Evolutionary conservation across 768 basidiomycete species (phyloP), one percentile per base, ranked within the genome.

Genomic region (Chiua virens): DNA sequence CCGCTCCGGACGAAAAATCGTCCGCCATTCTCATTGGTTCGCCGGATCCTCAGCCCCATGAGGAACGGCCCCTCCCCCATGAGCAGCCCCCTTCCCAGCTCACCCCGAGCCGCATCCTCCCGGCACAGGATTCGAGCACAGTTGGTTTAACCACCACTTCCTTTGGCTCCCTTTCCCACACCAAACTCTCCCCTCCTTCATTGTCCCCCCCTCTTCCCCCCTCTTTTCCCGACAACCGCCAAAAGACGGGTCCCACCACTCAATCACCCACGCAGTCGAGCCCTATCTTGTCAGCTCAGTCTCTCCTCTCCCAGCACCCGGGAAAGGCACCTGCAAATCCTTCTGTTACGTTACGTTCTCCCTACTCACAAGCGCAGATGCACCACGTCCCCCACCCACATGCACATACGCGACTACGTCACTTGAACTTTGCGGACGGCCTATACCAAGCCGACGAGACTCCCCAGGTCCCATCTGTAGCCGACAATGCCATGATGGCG

Each of bases 371-470:
- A 6, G 62, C 75, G 21, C 84, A 80, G 61, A 86, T 90, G 85
- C 87, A 89, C 59, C 88, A 89, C 56, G 85, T 89, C 40, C 85
- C 87, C 2, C 87, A 89, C 56, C 86, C 87, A 2, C 87, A 89
- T 51, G 85, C 86, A 1, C 87, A 89, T 58, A 83, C 87, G 0
- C 79, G 86, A 30, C 85, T 87, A 55, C 87, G 85, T 55, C 83
- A 85, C 52, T 55, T 83, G 37, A 74, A 73, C 59, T 78, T 78
- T 50, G 59, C 73, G n/a, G 72, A 73, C 47, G 55, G 60, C 21
- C 62, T 73, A 50, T 74, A 76, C 49, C 59, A 73, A 35, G 59
- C 61, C 48, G 54, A 65, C 46, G 61, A 68, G 32, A 30, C 59
- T 28, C 37, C 66, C 18, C 62, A 65, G 58, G 58, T 60, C 32